phyloP scores from a whole-genome alignment of 768 basidiomycete genomes.

The Coprinellus micaceus region DNA sequence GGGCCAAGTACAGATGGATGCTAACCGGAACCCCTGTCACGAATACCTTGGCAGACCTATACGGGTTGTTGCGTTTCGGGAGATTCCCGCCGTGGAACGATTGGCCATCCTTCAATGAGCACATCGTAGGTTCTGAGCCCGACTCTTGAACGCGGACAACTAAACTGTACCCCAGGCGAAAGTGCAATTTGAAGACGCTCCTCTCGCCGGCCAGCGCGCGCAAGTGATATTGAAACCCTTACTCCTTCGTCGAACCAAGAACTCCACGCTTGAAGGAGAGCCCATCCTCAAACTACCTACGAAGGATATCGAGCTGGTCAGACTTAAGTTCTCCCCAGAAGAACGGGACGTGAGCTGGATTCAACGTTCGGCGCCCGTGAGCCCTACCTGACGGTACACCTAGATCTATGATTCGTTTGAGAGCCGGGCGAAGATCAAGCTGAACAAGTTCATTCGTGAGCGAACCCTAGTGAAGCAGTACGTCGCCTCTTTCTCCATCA shows the following conservation, averaged over 20 bases:
- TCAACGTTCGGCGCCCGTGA: neutral
- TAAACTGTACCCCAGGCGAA: conserved; percentile 33
- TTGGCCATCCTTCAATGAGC: conserved; percentile 61
- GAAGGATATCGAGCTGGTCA: conserved; percentile 57
- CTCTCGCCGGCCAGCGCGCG: conserved; percentile 61
- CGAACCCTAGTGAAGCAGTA: conserved; percentile 73
- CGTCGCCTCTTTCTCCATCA: conserved; percentile 18
- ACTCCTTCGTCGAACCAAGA: conserved; percentile 71
- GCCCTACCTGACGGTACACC: neutral
- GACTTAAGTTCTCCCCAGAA: conserved; percentile 58
- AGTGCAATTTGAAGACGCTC: conserved; percentile 53
- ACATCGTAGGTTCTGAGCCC: conserved; percentile 37
- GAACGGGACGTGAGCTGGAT: conserved; percentile 52
- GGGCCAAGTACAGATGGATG: conserved; percentile 71
- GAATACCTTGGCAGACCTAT: conserved; percentile 70
- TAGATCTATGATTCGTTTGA: conserved; percentile 61
- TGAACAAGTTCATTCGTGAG: conserved; percentile 59
- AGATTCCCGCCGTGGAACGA: conserved; percentile 69
- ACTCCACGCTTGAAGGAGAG: conserved; percentile 60
- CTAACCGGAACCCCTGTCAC: conserved; percentile 76
- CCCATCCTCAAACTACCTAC: conserved; percentile 62
- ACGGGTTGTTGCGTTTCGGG: conserved; percentile 67
- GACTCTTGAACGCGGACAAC: neutral
- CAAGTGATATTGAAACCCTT: conserved; percentile 65
- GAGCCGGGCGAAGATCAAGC: conserved; percentile 45